These are phyloP conservation scores for Rhizoctonia solani DNA, from an alignment of 1,284 basidiomycete species.

Conservation along the genomic window DNA sequence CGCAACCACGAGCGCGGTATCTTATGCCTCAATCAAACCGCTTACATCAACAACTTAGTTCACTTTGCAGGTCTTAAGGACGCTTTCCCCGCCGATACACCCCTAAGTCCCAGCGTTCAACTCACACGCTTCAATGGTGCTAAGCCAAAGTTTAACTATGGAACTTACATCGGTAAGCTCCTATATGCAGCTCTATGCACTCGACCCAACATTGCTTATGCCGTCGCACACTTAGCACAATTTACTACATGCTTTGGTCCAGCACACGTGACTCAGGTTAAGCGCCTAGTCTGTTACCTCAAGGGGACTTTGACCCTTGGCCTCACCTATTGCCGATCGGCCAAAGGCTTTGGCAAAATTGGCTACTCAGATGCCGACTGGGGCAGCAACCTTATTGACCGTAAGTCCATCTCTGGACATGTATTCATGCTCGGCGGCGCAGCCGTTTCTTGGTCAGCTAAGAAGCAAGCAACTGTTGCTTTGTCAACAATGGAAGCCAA, in stretches of 20 bases:
- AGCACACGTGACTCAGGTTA: constrained; percentile 2
- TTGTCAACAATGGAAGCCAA: constrained; percentile 48
- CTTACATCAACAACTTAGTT: no score
- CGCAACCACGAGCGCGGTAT: background rate
- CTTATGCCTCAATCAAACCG: no score
- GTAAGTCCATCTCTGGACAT: constrained; percentile 49
- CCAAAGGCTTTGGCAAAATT: background rate
- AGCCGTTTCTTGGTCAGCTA: constrained; percentile 46
- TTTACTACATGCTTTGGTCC: constrained; percentile 13
- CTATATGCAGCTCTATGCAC: background rate
- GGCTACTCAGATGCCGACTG: constrained; percentile 15
- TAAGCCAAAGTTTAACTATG: no score
- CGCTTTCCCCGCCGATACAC: constrained; percentile 24
- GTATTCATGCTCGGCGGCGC: constrained; percentile 44
- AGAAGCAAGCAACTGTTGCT: constrained; percentile 44
- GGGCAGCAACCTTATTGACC: constrained; percentile 8
- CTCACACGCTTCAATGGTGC: background rate
- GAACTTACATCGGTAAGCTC: no score
- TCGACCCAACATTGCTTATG: background rate
- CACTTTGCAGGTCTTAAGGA: background rate
- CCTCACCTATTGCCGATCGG: background rate
- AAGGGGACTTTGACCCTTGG: constrained; percentile 20
- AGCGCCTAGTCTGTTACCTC: constrained; percentile 22
- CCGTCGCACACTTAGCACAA: background rate
- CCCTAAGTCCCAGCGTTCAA: background rate